Percentiles rank a stretch among this genome's conserved stretches.
Evolutionary conservation across 208 protist genomes (phyloP).

Genomic region (Trypanosomatidae sp.): DNA sequence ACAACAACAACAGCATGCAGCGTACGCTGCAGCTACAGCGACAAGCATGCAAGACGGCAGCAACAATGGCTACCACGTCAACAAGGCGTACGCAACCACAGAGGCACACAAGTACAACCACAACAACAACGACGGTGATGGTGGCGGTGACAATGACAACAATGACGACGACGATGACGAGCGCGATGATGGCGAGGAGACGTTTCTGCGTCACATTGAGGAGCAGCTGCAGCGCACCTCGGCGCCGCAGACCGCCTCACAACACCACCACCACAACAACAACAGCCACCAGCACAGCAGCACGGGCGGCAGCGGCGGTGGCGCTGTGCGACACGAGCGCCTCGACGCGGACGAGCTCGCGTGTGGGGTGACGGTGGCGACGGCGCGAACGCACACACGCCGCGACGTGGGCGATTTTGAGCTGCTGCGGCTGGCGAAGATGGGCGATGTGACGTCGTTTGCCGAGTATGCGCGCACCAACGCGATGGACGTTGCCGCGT

Average conservation of each 20-base stretch:
- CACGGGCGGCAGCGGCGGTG: no score
- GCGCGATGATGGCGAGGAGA: slow-evolving; percentile 5
- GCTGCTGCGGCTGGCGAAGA: slow-evolving; percentile 67
- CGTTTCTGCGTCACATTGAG: slow-evolving; percentile 10
- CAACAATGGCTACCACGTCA: background rate
- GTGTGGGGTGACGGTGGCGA: slow-evolving; percentile 14
- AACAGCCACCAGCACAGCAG: slow-evolving; percentile 5
- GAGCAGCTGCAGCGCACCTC: slow-evolving; percentile 5
- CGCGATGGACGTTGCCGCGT: slow-evolving; percentile 16
- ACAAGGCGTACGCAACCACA: background rate
- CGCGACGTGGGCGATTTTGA: slow-evolving; percentile 68
- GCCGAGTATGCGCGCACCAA: slow-evolving; percentile 21
- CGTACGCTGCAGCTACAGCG: background rate
- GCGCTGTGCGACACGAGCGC: no score
- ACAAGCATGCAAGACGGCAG: background rate
- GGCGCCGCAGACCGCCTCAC: slow-evolving; percentile 11
- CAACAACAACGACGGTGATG: slow-evolving; percentile 1
- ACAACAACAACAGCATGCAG: slow-evolving; percentile 1
- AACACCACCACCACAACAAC: slow-evolving; percentile 14
- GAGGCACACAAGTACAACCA: no score
- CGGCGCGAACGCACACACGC: slow-evolving; percentile 10
- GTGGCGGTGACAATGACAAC: slow-evolving; percentile 9
- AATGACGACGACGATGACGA: slow-evolving; percentile 13
- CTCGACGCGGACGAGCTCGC: background rate
- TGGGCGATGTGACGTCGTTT: slow-evolving; percentile 57